phyloP scores from a whole-genome alignment of 345 rosid species.

The Ceriops zippeliana region DNA sequence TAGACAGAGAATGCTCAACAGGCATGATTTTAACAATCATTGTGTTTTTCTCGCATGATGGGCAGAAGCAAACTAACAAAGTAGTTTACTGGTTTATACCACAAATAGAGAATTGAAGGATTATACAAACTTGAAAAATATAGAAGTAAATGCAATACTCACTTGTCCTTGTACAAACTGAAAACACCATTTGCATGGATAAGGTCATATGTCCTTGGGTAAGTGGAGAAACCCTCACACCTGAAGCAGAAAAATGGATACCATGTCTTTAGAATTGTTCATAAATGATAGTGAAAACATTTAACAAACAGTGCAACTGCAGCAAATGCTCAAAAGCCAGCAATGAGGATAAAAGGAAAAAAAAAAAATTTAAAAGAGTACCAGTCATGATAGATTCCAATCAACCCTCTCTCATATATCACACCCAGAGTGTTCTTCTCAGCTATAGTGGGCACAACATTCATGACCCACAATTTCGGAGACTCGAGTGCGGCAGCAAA shows the following conservation, averaged over 20 bases:
- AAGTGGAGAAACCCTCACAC: constrained; percentile 98
- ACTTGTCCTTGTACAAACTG: constrained; percentile 86
- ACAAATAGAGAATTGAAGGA: background rate
- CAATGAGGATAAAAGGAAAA: background rate
- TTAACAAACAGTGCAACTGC: background rate
- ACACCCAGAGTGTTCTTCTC: constrained; percentile 75
- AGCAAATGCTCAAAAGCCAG: background rate
- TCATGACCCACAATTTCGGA: constrained; percentile 90
- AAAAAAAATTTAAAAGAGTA: constrained; percentile 10
- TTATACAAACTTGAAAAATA: background rate
- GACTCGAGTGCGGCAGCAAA: constrained; percentile 85
- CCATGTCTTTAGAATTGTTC: background rate
- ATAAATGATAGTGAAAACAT: background rate
- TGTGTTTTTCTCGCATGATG: too few species aligned
- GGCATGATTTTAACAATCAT: too few species aligned
- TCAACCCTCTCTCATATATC: constrained; percentile 80
- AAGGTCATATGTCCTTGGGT: constrained; percentile 93
- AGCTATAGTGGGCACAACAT: constrained; percentile 89
- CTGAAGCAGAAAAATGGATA: constrained; percentile 30
- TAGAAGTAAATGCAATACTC: constrained; percentile 28
- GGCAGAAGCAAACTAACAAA: too few species aligned
- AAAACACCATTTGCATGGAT: constrained; percentile 83
- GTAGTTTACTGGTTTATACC: background rate
- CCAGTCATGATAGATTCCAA: constrained; percentile 99
- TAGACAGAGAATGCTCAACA: too few species aligned